Conservation (phyloP, 805 yeast species). For the Candida succiphila region DNA sequence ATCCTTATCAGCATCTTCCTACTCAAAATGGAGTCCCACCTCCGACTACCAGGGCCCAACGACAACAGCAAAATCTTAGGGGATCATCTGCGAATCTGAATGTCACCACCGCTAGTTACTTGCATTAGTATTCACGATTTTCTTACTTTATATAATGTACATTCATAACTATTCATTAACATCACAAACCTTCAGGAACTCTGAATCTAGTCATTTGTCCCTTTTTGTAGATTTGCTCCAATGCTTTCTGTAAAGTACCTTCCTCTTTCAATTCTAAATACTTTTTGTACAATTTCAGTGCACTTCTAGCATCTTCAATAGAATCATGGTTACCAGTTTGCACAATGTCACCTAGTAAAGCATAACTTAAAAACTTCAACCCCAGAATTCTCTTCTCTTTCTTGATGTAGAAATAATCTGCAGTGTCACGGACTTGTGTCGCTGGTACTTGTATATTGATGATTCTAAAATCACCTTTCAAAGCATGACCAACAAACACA, state of each 20-base stretch:
- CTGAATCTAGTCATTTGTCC: constrained; percentile 49
- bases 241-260: constrained; percentile 50
- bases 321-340: constrained; percentile 96
- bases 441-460: constrained; percentile 86
- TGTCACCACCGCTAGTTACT: not conserved
- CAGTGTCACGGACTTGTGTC: constrained; percentile 82
- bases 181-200: too few relatives aligned
- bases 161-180: too few relatives aligned
- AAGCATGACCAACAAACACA: constrained; percentile 90
- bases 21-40: too few relatives aligned
- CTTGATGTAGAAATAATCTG: constrained; percentile 65
- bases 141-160: not conserved
- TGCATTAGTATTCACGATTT: not conserved
- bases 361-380: constrained; percentile 78
- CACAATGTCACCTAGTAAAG: constrained; percentile 60
- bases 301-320: constrained; percentile 89
- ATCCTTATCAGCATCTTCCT: too few relatives aligned
- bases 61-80: constrained; percentile 3
- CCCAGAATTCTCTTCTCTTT: constrained; percentile 72
- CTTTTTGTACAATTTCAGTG: constrained; percentile 64
- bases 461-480: constrained; percentile 83
- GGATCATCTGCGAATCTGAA: constrained; percentile 1
- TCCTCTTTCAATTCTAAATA: constrained; percentile 50
- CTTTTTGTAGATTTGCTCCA: constrained; percentile 62
- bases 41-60: constrained; percentile 23